phyloP scores from a whole-genome alignment of 2,329 filamentous ascomycete genomes.

The Clonostachys rhizophaga region DNA sequence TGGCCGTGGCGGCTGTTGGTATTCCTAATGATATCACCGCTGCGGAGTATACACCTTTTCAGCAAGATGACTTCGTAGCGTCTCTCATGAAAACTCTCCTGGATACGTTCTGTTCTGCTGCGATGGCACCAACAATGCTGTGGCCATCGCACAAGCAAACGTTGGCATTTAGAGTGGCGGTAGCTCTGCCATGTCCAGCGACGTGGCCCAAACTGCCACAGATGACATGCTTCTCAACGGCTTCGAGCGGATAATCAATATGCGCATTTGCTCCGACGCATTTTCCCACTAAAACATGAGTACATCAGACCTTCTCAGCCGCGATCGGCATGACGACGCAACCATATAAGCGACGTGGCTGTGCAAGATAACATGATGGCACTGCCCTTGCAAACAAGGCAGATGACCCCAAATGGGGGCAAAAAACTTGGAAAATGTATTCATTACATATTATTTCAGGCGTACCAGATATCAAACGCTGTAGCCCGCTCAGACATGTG shows the following conservation, averaged over 20 bases:
- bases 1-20: slow-evolving; percentile 32
- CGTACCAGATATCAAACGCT: too few species aligned
- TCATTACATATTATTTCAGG: too few species aligned
- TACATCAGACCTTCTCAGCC: too few species aligned
- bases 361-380: too few species aligned
- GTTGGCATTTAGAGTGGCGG: slow-evolving; percentile 54
- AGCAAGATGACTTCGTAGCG: slow-evolving; percentile 50
- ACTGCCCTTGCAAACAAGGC: too few species aligned
- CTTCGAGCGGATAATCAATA: slow-evolving; percentile 28
- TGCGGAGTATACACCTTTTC: slow-evolving; percentile 41
- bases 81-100: slow-evolving; percentile 21
- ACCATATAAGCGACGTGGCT: too few species aligned
- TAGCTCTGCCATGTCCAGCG: slow-evolving; percentile 27
- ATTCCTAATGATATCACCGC: slow-evolving; percentile 26
- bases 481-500: too few species aligned
- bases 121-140: slow-evolving; percentile 61
- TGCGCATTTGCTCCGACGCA: too few species aligned
- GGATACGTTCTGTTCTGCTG: slow-evolving; percentile 49
- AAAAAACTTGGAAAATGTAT: too few species aligned
- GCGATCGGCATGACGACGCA: too few species aligned
- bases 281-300: too few species aligned
- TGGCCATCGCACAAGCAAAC: slow-evolving; percentile 53
- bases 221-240: slow-evolving; percentile 52
- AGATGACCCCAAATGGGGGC: too few species aligned
- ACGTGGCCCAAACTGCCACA: slow-evolving; percentile 50